These are phyloP conservation scores for Ampelocalamus luodianensis DNA, from an alignment of 176 grass and related monocot genomes.

Conservation along the genomic window DNA sequence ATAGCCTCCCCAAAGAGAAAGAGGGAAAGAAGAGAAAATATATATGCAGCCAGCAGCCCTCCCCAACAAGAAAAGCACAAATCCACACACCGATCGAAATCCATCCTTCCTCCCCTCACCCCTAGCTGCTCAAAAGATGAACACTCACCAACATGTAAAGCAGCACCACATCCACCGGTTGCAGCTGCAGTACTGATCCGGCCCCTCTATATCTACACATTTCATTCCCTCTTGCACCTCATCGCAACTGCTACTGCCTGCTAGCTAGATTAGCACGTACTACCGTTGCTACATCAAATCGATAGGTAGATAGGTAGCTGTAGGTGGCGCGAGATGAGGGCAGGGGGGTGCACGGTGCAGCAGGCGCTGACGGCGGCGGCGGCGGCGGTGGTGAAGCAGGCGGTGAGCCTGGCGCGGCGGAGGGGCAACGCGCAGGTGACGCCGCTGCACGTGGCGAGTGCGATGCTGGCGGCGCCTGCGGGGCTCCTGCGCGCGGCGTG, in stretches of 20 bases:
- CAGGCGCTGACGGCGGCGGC: slow-evolving; percentile 78
- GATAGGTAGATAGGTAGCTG: background rate
- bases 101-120: slow-evolving; percentile 37
- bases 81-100: slow-evolving; percentile 48
- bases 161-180: slow-evolving; percentile 49
- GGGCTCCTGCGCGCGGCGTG: slow-evolving; percentile 75
- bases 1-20: slow-evolving; percentile 1
- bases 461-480: slow-evolving; percentile 74
- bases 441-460: slow-evolving; percentile 91
- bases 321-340: slow-evolving; percentile 60
- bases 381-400: slow-evolving; percentile 78
- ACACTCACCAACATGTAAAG: slow-evolving; percentile 55
- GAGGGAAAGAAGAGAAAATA: slow-evolving; percentile 43
- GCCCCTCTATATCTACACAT: slow-evolving; percentile 52
- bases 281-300: slow-evolving; percentile 19
- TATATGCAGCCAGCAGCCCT: slow-evolving; percentile 40
- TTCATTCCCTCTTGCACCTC: background rate
- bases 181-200: slow-evolving; percentile 35
- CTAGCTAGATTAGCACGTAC: background rate
- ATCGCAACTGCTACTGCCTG: slow-evolving; percentile 10
- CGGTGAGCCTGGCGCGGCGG: slow-evolving; percentile 68
- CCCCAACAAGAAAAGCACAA: slow-evolving; percentile 91
- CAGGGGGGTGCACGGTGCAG: slow-evolving; percentile 86
- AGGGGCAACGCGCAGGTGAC: slow-evolving; percentile 93
- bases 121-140: slow-evolving; percentile 39